A percentile compares a stretch with the other conserved stretches of the same genome.
Conservation (phyloP, 331 rosid genomes). For the Saraca asoca region DNA sequence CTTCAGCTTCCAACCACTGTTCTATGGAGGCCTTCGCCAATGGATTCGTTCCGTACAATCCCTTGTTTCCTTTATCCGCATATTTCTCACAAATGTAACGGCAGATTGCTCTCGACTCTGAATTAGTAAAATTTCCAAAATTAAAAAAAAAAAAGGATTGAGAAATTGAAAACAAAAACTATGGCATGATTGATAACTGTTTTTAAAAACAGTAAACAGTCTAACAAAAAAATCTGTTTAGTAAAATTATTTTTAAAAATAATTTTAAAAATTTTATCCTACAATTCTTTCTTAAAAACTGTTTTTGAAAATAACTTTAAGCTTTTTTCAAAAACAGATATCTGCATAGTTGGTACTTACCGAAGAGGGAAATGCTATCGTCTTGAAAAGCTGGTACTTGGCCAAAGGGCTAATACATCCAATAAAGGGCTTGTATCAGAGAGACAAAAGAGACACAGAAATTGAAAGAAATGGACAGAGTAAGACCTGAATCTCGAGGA, state of each 20-base stretch:
- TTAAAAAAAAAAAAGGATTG: not conserved
- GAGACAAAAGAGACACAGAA: not conserved
- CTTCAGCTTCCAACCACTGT: constrained; percentile 85
- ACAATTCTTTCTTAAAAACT: too few species aligned
- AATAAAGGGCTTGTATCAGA: not conserved
- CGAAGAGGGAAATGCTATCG: constrained; percentile 61
- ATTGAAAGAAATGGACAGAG: not conserved
- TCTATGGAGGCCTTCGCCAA: constrained; percentile 72
- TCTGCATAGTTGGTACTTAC: constrained; percentile 28
- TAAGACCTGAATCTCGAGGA: constrained; percentile 64
- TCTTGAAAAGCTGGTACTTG: constrained; percentile 92
- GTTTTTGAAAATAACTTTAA: too few species aligned
- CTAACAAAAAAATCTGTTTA: too few species aligned
- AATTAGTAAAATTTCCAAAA: not conserved
- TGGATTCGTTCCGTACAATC: constrained; percentile 63
- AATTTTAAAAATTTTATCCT: too few species aligned
- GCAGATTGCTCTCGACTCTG: constrained; percentile 85
- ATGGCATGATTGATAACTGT: too few species aligned
- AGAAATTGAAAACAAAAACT: not conserved
- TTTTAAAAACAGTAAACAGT: too few species aligned
- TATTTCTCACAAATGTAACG: constrained; percentile 78
- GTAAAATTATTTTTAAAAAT: too few species aligned
- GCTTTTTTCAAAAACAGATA: too few species aligned
- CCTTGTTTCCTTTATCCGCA: constrained; percentile 54
- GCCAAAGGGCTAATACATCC: constrained; percentile 63